Evolutionary conservation across 306 rosid genomes (phyloP), one percentile per base, ranked within the genome.

Genomic region (Medicago ruthenica): DNA sequence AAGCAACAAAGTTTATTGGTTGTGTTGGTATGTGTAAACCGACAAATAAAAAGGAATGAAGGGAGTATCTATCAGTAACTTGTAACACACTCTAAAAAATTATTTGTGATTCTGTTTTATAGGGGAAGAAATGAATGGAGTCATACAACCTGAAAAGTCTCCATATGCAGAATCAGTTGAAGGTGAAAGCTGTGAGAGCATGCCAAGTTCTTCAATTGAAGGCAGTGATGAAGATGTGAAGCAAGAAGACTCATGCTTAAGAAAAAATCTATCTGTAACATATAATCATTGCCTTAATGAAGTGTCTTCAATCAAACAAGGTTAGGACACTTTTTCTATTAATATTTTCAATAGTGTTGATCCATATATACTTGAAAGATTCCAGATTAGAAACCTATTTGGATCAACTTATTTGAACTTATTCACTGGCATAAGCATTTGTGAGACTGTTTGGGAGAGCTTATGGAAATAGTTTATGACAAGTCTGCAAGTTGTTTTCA

Each of bases 301-400:
- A 7, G 80, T 81, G 48, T 15, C 72, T 82, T 83, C 91, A 70
- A 73, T 60, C 40, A 81, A 80, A 64, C 86, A 85, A 83, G 91
- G 96, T 88, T 55, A 67, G 87, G 37, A 68, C 16, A 22, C 73
- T 76, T 16, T 17, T 16, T 53, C 59, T 66, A 14, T 7, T 73
- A 7, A 55, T 41, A 67, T 45, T 73, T 50, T 21, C 53, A 17
- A 34, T 27, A 27, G 7, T 34, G 7, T 31, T 34, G 37, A 34
- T 34, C 7, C 37, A 4, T 53, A 39, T 31, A 50, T 55, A 68
- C 36, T 55, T 58, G 34, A n/a, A 55, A 71, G 50, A 31, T 70
- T 7, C 37, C 41, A 40, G 44, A 8, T 40, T 9, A 9, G 12
- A 34, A 34, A 6, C 7, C 37, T 34, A 34, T 34, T 34, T 34